Percentiles rank a stretch among this genome's conserved stretches.
phyloP scores from a whole-genome alignment of 192 early-diverging fungal species.

The Coemansia umbellata region DNA sequence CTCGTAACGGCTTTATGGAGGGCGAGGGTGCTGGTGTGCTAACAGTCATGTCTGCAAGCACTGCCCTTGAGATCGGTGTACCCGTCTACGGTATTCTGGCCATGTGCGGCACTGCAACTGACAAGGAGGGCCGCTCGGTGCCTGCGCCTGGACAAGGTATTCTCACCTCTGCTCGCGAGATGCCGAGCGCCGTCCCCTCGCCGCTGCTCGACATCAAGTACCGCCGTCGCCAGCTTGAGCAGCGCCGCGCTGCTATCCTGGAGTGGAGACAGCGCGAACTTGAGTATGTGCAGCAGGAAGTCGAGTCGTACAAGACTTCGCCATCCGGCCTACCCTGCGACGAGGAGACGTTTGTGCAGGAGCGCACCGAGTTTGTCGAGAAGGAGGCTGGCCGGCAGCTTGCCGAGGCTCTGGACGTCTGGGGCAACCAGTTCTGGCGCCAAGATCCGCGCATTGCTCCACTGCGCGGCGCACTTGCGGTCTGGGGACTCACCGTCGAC shows the following conservation, averaged over 20 bases:
- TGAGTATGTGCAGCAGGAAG: slow-evolving; percentile 24
- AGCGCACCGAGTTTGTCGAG: slow-evolving; percentile 50
- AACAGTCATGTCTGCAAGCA: slow-evolving; percentile 79
- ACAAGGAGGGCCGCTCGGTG: slow-evolving; percentile 91
- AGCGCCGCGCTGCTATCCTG: slow-evolving; percentile 23
- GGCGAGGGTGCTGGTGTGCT: slow-evolving; percentile 85
- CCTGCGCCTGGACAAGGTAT: slow-evolving; percentile 94
- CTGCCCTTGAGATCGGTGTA: slow-evolving; percentile 87
- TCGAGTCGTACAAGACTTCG: slow-evolving; percentile 22
- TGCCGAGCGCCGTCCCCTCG: slow-evolving; percentile 54
- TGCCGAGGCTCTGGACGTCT: slow-evolving; percentile 73
- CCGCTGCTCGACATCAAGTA: slow-evolving; percentile 82
- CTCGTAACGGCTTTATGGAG: slow-evolving; percentile 92
- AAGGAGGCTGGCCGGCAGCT: slow-evolving; percentile 72
- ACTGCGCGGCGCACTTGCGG: slow-evolving; percentile 80
- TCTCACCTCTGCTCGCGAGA: slow-evolving; percentile 85
- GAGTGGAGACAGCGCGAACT: slow-evolving; percentile 35
- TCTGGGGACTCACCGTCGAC: slow-evolving; percentile 27
- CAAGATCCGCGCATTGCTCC: slow-evolving; percentile 77
- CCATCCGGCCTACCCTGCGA: slow-evolving; percentile 46
- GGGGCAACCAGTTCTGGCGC: slow-evolving; percentile 81
- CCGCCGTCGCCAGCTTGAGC: slow-evolving; percentile 72
- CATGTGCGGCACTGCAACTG: slow-evolving; percentile 83
- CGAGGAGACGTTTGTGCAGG: slow-evolving; percentile 29
- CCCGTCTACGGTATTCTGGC: slow-evolving; percentile 88